Evolutionary conservation across 2,329 filamentous ascomycete genomes (phyloP).

Genomic region (Cladosporium sp.): DNA sequence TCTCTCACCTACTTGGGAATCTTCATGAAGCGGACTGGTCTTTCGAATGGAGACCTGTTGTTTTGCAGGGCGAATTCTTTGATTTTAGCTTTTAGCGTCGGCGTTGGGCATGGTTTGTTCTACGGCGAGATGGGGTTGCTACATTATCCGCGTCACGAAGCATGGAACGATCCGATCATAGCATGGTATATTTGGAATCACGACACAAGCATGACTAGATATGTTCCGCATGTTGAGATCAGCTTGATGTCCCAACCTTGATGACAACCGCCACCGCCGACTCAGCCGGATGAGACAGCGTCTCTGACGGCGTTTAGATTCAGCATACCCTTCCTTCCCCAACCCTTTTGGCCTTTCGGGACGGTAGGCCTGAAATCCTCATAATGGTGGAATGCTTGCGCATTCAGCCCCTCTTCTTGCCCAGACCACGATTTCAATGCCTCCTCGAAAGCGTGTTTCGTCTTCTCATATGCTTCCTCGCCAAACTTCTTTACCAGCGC

Average conservation of each 20-base stretch:
- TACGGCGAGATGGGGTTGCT: too few species aligned
- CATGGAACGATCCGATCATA: too few species aligned
- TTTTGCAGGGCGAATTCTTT: neutral
- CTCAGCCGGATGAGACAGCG: conserved; percentile 8
- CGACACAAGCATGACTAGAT: too few species aligned
- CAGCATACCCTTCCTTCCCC: conserved; percentile 29
- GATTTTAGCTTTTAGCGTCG: neutral
- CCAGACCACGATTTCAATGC: conserved; percentile 22
- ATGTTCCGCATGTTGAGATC: neutral
- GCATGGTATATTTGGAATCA: too few species aligned
- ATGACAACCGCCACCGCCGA: too few species aligned
- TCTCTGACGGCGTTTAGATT: conserved; percentile 15
- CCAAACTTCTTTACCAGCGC: conserved; percentile 26
- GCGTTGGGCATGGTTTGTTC: neutral
- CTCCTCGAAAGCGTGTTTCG: conserved; percentile 19
- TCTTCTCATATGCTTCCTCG: conserved; percentile 18
- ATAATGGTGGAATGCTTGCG: conserved; percentile 28
- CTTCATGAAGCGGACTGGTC: neutral
- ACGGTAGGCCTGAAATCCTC: conserved; percentile 29
- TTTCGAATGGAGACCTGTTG: too few species aligned
- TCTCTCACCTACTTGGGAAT: neutral
- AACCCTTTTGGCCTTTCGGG: conserved; percentile 26
- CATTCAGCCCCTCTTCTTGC: conserved; percentile 25
- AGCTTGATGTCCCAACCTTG: too few species aligned
- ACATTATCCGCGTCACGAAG: too few species aligned